phyloP scores from a whole-genome alignment of 2,329 filamentous ascomycete genomes.

The Diaporthe amygdali region DNA sequence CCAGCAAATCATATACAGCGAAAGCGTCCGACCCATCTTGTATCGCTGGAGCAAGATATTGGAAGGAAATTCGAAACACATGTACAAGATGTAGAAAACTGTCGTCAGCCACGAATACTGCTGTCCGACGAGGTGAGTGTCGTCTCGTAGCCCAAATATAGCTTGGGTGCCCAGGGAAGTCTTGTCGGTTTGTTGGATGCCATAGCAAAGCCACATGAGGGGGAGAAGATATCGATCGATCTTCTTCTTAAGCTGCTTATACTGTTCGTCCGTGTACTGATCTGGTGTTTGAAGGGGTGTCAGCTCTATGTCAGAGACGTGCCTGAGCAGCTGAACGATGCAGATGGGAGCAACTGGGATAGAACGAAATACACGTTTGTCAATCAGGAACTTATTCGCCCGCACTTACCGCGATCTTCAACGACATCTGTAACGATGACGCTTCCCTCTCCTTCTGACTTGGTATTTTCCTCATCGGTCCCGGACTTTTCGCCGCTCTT shows the following conservation, averaged over 20 bases:
- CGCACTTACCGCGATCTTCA: background rate
- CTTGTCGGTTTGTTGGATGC: slow-evolving; percentile 55
- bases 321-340: background rate
- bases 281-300: background rate
- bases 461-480: slow-evolving; percentile 12
- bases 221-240: slow-evolving; percentile 51
- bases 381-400: background rate
- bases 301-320: background rate
- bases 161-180: slow-evolving; percentile 46
- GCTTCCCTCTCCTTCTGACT: background rate
- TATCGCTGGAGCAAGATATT: slow-evolving; percentile 36
- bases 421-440: background rate
- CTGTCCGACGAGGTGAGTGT: slow-evolving; percentile 32
- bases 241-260: slow-evolving; percentile 44
- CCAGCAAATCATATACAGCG: slow-evolving; percentile 36
- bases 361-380: background rate
- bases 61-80: slow-evolving; percentile 38
- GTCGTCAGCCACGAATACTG: slow-evolving; percentile 37
- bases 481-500: background rate
- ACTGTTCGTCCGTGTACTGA: slow-evolving; percentile 43
- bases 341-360: background rate
- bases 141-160: slow-evolving; percentile 42
- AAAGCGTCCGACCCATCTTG: slow-evolving; percentile 32
- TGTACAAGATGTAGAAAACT: slow-evolving; percentile 40
- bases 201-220: slow-evolving; percentile 54